Percentiles rank a stretch among this genome's conserved stretches.
phyloP scores from a whole-genome alignment of 768 basidiomycete genomes.

The Peribolospora kevripleyi region DNA sequence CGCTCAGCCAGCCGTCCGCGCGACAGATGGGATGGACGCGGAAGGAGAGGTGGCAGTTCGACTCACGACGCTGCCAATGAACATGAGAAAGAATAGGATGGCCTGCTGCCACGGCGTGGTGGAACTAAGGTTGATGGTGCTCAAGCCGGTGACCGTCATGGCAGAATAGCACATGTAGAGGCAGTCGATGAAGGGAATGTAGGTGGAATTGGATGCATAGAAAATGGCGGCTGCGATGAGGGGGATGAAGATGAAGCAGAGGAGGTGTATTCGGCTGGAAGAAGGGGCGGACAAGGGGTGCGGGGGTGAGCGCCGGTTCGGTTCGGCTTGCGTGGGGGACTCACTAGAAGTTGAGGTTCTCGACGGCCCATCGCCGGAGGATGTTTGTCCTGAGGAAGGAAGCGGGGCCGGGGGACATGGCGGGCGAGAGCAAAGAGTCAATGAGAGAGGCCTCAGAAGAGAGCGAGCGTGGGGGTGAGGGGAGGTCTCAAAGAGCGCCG shows the following conservation, averaged over 20 bases:
- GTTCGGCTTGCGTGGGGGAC: constrained; percentile 34
- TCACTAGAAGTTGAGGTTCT: constrained; percentile 42
- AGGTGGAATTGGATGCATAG: constrained; percentile 49
- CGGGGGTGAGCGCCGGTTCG: constrained; percentile 4
- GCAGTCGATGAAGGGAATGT: constrained; percentile 48
- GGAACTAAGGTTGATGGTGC: constrained; percentile 13
- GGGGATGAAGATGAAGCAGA: constrained; percentile 36
- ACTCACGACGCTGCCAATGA: constrained; percentile 7
- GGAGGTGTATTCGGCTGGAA: constrained; percentile 5
- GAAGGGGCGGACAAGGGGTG: not conserved
- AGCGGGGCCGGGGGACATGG: not conserved
- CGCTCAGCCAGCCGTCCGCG: not conserved
- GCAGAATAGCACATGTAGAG: constrained; percentile 55
- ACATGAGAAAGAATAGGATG: constrained; percentile 9
- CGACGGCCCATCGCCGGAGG: not conserved
- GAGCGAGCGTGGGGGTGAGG: too few relatives aligned
- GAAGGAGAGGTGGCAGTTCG: not conserved
- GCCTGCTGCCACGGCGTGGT: constrained; percentile 18
- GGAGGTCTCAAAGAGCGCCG: too few relatives aligned
- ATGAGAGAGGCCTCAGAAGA: too few relatives aligned
- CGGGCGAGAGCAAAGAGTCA: too few relatives aligned
- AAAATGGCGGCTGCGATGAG: constrained; percentile 55
- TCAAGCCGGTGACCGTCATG: constrained; percentile 37
- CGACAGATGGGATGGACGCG: not conserved
- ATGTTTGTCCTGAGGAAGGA: not conserved